These are phyloP conservation scores for Triangularia verruculosa DNA, from an alignment of 2,329 filamentous ascomycete species.

Conservation along the genomic window DNA sequence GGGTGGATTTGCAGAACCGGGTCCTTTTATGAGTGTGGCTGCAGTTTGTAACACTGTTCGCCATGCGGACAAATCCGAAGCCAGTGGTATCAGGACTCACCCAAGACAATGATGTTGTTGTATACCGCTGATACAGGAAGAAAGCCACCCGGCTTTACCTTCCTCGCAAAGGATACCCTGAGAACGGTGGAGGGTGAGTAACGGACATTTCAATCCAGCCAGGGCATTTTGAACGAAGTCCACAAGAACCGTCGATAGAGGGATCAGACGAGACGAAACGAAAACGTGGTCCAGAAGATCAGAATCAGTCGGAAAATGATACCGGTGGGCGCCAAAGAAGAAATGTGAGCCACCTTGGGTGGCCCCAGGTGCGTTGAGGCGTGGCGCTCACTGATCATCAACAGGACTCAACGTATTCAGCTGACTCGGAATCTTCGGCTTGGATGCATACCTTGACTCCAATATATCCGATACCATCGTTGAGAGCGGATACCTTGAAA, in stretches of 20 bases:
- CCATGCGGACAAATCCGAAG: neutral
- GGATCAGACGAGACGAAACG: neutral
- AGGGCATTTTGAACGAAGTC: neutral
- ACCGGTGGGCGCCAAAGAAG: neutral
- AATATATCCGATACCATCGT: neutral
- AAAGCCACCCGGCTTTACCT: neutral
- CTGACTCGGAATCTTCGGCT: neutral
- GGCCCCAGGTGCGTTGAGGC: neutral
- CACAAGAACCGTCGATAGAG: neutral
- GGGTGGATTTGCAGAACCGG: neutral
- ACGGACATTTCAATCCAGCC: neutral
- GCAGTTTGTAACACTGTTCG: neutral
- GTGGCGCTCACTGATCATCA: neutral
- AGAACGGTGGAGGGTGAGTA: neutral
- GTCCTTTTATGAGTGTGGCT: neutral
- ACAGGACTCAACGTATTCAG: neutral
- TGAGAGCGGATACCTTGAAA: neutral
- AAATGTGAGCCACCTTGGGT: neutral
- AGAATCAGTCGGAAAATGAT: neutral
- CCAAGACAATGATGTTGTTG: neutral
- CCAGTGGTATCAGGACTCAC: neutral
- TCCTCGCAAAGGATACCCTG: neutral
- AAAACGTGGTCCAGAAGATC: neutral
- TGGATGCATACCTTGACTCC: neutral
- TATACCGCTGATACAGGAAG: neutral